Evolutionary conservation across 768 basidiomycete species (phyloP).

Genomic region (Mycena vulgaris): DNA sequence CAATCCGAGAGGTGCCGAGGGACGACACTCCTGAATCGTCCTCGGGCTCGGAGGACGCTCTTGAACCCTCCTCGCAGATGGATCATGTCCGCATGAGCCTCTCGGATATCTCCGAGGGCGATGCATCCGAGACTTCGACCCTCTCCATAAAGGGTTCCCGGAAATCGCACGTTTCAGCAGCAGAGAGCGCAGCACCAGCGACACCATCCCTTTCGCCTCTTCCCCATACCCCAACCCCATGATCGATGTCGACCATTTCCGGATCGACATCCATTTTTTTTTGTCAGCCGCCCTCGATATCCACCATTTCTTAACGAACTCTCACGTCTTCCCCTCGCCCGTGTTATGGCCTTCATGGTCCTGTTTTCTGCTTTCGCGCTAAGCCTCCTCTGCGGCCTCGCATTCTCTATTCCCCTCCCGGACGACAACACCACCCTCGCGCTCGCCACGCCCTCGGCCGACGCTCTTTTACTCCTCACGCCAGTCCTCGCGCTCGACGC

Average conservation of each 20-base stretch:
- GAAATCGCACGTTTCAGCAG: neutral
- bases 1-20: constrained; percentile 1
- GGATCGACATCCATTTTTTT: constrained; percentile 2
- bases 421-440: constrained; percentile 16
- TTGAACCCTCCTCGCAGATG: constrained; percentile 29
- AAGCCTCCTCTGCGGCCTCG: constrained; percentile 26
- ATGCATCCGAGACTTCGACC: constrained; percentile 30
- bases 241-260: constrained; percentile 1
- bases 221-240: neutral
- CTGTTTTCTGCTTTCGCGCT: constrained; percentile 21
- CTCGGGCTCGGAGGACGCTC: constrained; percentile 6
- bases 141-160: constrained; percentile 13
- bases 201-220: neutral
- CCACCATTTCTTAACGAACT: neutral
- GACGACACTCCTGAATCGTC: neutral
- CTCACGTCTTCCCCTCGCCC: neutral
- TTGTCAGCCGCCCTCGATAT: constrained; percentile 22
- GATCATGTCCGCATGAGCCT: constrained; percentile 32
- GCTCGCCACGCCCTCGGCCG: neutral
- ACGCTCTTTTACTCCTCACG: neutral
- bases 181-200: too few relatives aligned
- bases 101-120: constrained; percentile 39
- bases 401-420: constrained; percentile 15
- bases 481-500: constrained; percentile 5
- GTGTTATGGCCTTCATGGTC: constrained; percentile 14